Evolutionary conservation across 176 grass and related monocot species (phyloP), one percentile per base, ranked within the genome.

Genomic region (Carex pumila): DNA sequence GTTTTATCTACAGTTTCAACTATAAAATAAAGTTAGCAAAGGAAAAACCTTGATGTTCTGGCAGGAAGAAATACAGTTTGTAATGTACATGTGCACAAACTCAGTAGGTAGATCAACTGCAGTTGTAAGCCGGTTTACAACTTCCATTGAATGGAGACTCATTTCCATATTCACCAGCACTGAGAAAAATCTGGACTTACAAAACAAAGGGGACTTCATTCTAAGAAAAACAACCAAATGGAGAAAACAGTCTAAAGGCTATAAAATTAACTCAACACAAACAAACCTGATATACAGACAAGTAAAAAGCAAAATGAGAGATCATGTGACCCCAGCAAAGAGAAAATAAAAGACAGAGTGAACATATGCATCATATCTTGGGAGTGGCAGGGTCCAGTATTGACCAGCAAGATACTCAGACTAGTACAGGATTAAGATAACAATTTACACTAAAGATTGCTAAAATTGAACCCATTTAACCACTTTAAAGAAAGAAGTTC

Each of bases 141-240:
- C 96, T 93, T 95, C 96, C 96, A 98, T 98, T 22, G 96, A 98
- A 88, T 95, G 93, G 53, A 98, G 81, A 64, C 96, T 98, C 96
- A 98, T 98, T 69, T 98, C 86, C 96, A 95, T 98, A 75, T 95
- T 89, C 56, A 93, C 96, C 87, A 95, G 91, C 79, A 91, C 81
- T 68, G 92, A 85, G 18, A 98, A 98, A 80, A 92, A 98, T 84
- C 92, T 94, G 87, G 69, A 17, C 71, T 37, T 87, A 75, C n/a
- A 81, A 69, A 84, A 79, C 22, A 65, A 29, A 18, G n/a, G 2
- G 71, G 29, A 83, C 17, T 68, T 84, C 37, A 52, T 64, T 47
- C 8, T 11, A 81, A 43, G 79, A 62, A 49, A 81, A 83, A 83
- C 11, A 22, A 49, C 25, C 31, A 14, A 68, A n/a, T 73, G 25